Conservation (phyloP, 257 asterid genomes). For the Schizonepeta tenuifolia region DNA sequence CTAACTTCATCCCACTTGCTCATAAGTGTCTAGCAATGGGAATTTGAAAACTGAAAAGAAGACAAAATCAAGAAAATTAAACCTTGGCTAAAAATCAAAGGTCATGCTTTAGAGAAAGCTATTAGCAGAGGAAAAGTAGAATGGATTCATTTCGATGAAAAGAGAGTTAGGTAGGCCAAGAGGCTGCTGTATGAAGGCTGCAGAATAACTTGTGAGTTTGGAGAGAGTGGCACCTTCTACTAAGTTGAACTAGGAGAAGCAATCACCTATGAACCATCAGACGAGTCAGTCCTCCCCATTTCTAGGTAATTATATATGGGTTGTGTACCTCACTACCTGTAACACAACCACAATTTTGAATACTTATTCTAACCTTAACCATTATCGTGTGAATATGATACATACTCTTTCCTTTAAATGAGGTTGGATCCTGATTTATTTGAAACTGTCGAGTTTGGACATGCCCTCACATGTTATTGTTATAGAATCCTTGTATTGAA, state of each 20-base stretch:
- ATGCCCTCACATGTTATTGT: background rate
- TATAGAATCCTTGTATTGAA: constrained; percentile 12
- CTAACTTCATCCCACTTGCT: background rate
- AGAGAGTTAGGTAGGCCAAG: background rate
- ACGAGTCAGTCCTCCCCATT: no score
- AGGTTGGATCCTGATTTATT: background rate
- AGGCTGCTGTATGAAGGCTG: no score
- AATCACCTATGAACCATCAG: no score
- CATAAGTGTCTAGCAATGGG: background rate
- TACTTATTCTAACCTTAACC: no score
- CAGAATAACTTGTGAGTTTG: no score
- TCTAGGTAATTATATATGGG: no score
- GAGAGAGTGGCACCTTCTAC: no score
- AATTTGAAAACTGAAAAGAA: background rate
- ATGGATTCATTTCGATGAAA: background rate
- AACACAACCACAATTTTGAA: no score
- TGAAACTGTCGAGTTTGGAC: background rate
- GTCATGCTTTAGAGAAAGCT: background rate
- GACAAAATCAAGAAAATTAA: background rate
- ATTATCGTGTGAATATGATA: no score
- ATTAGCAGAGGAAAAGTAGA: background rate
- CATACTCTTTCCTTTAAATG: no score
- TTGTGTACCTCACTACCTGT: no score
- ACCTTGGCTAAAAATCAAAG: background rate
- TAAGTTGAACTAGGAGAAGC: no score